These are phyloP conservation scores for Corylus avellana DNA, from an alignment of 306 rosid genomes.

Conservation along the genomic window DNA sequence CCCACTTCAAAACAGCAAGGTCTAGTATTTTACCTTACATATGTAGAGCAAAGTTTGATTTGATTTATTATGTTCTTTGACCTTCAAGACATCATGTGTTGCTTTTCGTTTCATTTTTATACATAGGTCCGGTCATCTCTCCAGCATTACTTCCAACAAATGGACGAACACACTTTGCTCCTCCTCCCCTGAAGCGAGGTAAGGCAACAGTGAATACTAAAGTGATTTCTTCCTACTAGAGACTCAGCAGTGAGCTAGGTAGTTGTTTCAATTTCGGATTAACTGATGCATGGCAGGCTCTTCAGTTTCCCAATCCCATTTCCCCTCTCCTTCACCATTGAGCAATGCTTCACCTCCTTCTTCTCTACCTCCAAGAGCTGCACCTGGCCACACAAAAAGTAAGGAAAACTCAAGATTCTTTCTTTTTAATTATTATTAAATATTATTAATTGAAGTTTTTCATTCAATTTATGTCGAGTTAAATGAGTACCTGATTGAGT, in stretches of 20 bases:
- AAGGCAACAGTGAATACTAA: conserved; percentile 14
- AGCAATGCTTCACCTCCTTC: conserved; percentile 65
- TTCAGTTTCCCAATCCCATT: conserved; percentile 49
- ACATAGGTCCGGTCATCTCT: conserved; percentile 54
- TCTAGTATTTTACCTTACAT: conserved; percentile 29
- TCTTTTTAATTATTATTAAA: conserved; percentile 3
- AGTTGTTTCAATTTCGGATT: neutral
- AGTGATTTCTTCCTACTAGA: conserved; percentile 15
- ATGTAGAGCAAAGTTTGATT: neutral
- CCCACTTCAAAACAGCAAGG: conserved; percentile 53
- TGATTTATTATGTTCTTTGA: neutral
- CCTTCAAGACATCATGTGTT: neutral
- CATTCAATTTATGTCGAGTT: conserved; percentile 17
- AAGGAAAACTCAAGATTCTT: conserved; percentile 36
- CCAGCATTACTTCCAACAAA: conserved; percentile 44
- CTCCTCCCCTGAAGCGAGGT: conserved; percentile 70
- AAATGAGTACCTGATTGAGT: conserved; percentile 27
- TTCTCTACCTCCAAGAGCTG: conserved; percentile 45
- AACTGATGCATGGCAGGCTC: conserved; percentile 38
- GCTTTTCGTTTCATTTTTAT: neutral
- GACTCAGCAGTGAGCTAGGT: conserved; percentile 19
- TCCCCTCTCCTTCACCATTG: conserved; percentile 43
- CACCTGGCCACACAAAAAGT: conserved; percentile 56
- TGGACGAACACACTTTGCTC: conserved; percentile 43
- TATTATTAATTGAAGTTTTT: neutral